Conservation (phyloP, 345 rosid genomes). For the Gossypium arboreum region DNA sequence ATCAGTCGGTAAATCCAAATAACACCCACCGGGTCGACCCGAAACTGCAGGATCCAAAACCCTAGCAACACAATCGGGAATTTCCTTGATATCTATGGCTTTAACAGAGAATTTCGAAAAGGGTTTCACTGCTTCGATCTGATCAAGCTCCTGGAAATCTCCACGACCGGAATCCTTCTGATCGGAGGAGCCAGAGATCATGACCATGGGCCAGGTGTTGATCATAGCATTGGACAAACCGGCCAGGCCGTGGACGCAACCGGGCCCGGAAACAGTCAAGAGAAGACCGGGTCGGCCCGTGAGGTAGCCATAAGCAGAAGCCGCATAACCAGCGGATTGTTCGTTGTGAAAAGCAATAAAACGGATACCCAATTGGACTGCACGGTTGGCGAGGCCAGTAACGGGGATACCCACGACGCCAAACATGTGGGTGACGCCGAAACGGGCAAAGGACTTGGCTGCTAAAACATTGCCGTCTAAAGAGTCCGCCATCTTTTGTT, state of each 20-base stretch:
- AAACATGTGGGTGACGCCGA: conserved; percentile 88
- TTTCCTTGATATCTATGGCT: conserved; percentile 56
- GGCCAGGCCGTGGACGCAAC: conserved; percentile 94
- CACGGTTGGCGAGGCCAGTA: conserved; percentile 79
- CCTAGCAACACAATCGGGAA: conserved; percentile 69
- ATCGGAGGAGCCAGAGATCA: conserved; percentile 95
- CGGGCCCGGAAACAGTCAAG: conserved; percentile 92
- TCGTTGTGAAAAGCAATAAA: conserved; percentile 97
- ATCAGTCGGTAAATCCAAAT: conserved; percentile 82
- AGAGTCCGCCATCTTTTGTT: conserved; percentile 7
- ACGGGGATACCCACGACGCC: conserved; percentile 98
- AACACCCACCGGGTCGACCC: conserved; percentile 93
- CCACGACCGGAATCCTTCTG: conserved; percentile 79
- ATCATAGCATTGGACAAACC: conserved; percentile 90
- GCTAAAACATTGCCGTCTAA: conserved; percentile 72
- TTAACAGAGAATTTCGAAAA: conserved; percentile 69
- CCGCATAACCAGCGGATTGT: conserved; percentile 97
- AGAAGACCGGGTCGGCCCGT: conserved; percentile 81
- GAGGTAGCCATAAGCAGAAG: conserved; percentile 92
- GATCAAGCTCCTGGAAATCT: conserved; percentile 95
- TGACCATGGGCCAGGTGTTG: conserved; percentile 81
- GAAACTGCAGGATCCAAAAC: conserved; percentile 60
- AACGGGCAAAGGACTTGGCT: conserved; percentile 58
- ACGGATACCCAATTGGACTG: conserved; percentile 73
- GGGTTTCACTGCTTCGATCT: conserved; percentile 73